phyloP scores from a whole-genome alignment of 768 basidiomycete genomes.

The Panaeolus cyanescens region DNA sequence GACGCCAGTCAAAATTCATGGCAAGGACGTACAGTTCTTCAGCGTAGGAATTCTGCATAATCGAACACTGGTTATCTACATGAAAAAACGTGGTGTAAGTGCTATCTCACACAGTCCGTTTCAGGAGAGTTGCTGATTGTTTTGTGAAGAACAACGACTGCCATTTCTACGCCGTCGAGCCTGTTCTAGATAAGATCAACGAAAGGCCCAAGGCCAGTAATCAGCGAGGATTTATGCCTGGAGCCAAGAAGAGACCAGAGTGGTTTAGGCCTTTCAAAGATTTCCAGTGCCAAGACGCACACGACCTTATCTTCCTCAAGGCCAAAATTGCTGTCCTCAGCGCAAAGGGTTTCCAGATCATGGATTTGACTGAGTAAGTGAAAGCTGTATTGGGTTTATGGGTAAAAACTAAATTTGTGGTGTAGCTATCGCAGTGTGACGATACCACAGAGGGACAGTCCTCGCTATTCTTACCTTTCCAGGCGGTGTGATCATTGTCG shows the following conservation, averaged over 20 bases:
- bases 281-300: constrained; percentile 86
- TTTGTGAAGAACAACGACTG: constrained; percentile 54
- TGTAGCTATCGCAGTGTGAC: constrained; percentile 81
- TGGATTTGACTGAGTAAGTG: constrained; percentile 89
- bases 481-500: constrained; percentile 81
- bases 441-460: constrained; percentile 76
- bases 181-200: constrained; percentile 84
- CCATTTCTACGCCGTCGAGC: constrained; percentile 92
- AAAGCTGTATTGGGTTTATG: neutral
- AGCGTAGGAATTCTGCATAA: constrained; percentile 86
- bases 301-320: constrained; percentile 87
- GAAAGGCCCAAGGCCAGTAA: constrained; percentile 66
- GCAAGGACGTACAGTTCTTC: constrained; percentile 95
- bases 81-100: constrained; percentile 87
- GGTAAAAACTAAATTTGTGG: neutral
- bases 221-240: constrained; percentile 57
- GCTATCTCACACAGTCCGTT: neutral
- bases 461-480: constrained; percentile 65
- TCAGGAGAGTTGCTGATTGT: neutral
- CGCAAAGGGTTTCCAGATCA: constrained; percentile 94
- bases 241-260: constrained; percentile 72
- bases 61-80: constrained; percentile 90
- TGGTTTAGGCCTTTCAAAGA: constrained; percentile 94
- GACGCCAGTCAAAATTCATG: constrained; percentile 87
- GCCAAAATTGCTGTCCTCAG: constrained; percentile 91